Conservation (phyloP, 1,139 yeast species). For the Kurtzmaniella natalensis region DNA sequence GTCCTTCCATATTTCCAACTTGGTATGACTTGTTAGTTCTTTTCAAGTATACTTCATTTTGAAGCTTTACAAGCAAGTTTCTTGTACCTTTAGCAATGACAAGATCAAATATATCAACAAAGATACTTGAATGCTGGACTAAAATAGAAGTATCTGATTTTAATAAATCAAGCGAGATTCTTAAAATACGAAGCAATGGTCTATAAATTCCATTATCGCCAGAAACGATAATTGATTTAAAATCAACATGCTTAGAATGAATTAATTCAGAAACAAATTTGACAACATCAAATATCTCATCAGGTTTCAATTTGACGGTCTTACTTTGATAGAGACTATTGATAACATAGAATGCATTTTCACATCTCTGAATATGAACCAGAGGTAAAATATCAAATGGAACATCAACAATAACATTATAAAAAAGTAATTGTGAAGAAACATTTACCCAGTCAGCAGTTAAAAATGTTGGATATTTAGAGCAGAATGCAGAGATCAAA, state of each 20-base stretch:
- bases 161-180: constrained; percentile 44
- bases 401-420: constrained; percentile 51
- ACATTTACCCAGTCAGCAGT: constrained; percentile 37
- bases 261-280: constrained; percentile 39
- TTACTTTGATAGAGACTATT: constrained; percentile 38
- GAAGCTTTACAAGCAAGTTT: constrained; percentile 51
- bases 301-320: constrained; percentile 23
- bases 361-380: constrained; percentile 60
- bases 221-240: constrained; percentile 33
- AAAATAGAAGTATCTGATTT: constrained; percentile 37
- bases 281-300: constrained; percentile 33
- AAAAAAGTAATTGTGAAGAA: constrained; percentile 46
- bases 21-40: constrained; percentile 28
- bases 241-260: constrained; percentile 43
- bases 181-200: constrained; percentile 56
- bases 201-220: constrained; percentile 44
- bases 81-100: constrained; percentile 59
- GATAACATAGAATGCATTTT: constrained; percentile 62
- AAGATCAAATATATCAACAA: constrained; percentile 52
- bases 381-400: constrained; percentile 45
- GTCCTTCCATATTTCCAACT: constrained; percentile 31
- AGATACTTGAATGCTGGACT: constrained; percentile 46
- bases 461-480: constrained; percentile 31
- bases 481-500: constrained; percentile 60
- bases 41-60: constrained; percentile 46